Conservation (phyloP, 768 basidiomycete species). For the Lyophyllum decastes region DNA sequence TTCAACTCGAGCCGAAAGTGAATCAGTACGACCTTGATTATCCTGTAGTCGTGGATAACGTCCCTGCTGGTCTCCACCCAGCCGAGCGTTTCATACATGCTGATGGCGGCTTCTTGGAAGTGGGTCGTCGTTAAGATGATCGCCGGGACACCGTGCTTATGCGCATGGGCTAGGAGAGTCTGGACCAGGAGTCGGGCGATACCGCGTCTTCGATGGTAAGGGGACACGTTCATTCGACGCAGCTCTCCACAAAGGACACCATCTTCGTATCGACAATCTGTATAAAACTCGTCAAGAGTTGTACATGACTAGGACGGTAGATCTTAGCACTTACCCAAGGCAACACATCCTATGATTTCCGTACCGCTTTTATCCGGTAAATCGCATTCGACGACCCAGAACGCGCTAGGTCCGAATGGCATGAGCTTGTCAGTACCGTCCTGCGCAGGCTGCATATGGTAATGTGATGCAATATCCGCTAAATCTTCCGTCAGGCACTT, state of each 20-base stretch:
- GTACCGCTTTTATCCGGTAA: slow-evolving; percentile 4
- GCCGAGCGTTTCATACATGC: slow-evolving; percentile 15
- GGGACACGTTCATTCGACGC: slow-evolving; percentile 16
- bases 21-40: neutral
- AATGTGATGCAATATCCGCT: slow-evolving; percentile 18
- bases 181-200: slow-evolving; percentile 9
- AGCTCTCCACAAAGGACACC: slow-evolving; percentile 5
- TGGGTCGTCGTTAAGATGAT: slow-evolving; percentile 3
- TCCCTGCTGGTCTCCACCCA: slow-evolving; percentile 13
- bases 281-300: neutral
- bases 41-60: neutral
- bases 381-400: slow-evolving; percentile 25
- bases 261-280: slow-evolving; percentile 9
- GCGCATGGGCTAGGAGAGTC: slow-evolving; percentile 7
- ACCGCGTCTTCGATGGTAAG: slow-evolving; percentile 12
- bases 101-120: slow-evolving; percentile 7
- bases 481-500: slow-evolving; percentile 19
- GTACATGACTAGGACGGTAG: no score
- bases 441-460: slow-evolving; percentile 7
- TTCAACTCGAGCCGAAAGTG: slow-evolving; percentile 1
- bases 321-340: slow-evolving; percentile 16
- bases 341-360: slow-evolving; percentile 22
- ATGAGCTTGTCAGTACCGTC: neutral
- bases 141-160: neutral
- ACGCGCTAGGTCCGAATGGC: slow-evolving; percentile 16